These are phyloP conservation scores for Pythium guiyangense DNA, from an alignment of 352 stramenopile genomes.

Conservation along the genomic window DNA sequence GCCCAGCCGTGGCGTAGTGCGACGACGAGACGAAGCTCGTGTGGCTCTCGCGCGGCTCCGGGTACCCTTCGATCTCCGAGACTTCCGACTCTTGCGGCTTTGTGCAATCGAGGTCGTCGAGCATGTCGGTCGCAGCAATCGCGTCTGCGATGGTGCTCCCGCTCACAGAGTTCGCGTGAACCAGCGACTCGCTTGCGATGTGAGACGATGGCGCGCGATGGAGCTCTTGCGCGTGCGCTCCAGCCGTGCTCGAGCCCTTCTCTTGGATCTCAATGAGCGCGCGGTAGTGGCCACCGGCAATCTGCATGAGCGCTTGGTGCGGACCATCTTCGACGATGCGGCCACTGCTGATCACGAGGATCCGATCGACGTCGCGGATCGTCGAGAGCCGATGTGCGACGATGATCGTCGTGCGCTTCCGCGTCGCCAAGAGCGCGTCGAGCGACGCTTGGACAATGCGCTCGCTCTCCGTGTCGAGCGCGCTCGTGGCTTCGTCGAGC, in stretches of 20 bases:
- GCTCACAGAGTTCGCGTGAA: too few species aligned
- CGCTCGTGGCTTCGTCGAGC: constrained; percentile 9
- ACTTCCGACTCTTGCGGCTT: too few species aligned
- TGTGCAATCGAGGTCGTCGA: too few species aligned
- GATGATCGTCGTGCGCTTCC: constrained; percentile 48
- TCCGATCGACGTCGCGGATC: constrained; percentile 64
- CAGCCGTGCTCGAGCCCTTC: too few species aligned
- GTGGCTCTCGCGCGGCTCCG: not conserved
- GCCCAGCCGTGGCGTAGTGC: not conserved
- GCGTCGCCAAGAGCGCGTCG: constrained; percentile 34
- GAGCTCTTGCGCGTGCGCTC: too few species aligned
- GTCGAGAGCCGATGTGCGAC: constrained; percentile 77
- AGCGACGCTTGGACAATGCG: constrained; percentile 64
- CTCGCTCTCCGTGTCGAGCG: constrained; percentile 71
- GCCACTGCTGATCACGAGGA: constrained; percentile 4
- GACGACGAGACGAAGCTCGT: not conserved
- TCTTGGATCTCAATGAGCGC: too few species aligned
- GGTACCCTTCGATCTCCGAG: not conserved
- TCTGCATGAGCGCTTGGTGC: constrained; percentile 46
- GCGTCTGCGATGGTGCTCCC: too few species aligned
- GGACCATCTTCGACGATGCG: constrained; percentile 18
- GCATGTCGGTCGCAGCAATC: too few species aligned
- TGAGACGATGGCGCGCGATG: too few species aligned
- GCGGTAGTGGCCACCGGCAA: too few species aligned
- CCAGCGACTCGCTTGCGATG: too few species aligned